phyloP scores from a whole-genome alignment of 768 basidiomycete genomes.

The Collybia sp. region DNA sequence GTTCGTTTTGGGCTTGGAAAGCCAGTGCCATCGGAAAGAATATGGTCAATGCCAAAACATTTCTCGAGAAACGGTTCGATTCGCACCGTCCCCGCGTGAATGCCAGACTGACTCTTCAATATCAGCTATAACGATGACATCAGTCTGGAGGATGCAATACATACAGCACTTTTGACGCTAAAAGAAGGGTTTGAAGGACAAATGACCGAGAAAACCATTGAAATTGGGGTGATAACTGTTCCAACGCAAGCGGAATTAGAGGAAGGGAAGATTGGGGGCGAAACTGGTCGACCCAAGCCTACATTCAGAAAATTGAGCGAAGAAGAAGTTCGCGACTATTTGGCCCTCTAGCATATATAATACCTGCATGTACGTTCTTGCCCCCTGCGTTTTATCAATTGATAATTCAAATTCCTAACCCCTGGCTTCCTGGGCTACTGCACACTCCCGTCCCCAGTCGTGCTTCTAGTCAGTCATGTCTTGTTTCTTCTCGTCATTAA shows the following conservation, averaged over 20 bases:
- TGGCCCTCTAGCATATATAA: conserved; percentile 58
- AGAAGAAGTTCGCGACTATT: conserved; percentile 95
- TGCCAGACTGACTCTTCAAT: conserved; percentile 13
- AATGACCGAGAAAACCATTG: conserved; percentile 99
- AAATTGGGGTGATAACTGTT: conserved; percentile 94
- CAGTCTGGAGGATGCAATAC: conserved; percentile 97
- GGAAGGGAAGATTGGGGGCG: conserved; percentile 64
- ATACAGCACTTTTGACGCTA: conserved; percentile 94
- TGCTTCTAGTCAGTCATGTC: background rate
- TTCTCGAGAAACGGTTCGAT: conserved; percentile 93
- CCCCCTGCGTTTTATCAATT: background rate
- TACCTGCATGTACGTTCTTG: conserved; percentile 18
- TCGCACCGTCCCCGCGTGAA: conserved; percentile 12
- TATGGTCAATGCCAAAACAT: conserved; percentile 99
- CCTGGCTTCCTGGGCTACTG: background rate
- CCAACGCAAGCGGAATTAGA: conserved; percentile 69
- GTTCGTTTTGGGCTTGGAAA: conserved; percentile 99
- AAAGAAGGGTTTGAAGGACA: conserved; percentile 99
- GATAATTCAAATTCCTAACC: background rate
- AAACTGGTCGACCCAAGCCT: conserved; percentile 69
- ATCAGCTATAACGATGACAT: conserved; percentile 97
- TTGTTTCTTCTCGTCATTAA: background rate
- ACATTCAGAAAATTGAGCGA: conserved; percentile 95
- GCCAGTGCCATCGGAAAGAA: conserved; percentile 99
- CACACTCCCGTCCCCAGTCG: background rate